phyloP scores from a whole-genome alignment of 1,139 yeast genomes.

The Protomyces arabidopsidicola region DNA sequence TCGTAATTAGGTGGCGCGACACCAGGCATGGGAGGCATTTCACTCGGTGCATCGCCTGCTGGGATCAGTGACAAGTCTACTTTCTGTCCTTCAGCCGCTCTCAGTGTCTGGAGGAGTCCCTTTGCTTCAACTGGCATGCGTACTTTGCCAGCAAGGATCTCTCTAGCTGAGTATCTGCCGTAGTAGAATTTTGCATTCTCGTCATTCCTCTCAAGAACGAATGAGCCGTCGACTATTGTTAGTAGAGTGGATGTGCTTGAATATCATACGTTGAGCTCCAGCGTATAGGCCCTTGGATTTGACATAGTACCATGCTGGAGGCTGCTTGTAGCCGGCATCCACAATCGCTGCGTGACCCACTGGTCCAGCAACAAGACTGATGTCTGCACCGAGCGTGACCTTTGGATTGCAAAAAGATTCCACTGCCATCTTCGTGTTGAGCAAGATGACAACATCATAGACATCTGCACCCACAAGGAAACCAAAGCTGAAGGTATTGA shows the following conservation, averaged over 20 bases:
- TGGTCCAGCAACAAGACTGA: conserved; percentile 21
- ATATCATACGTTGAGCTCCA: conserved; percentile 8
- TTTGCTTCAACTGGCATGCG: conserved; percentile 13
- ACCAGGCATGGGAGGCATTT: conserved; percentile 1
- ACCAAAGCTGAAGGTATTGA: conserved; percentile 24
- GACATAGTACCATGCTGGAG: conserved; percentile 24
- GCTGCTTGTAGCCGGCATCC: conserved; percentile 18
- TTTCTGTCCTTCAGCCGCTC: conserved; percentile 13
- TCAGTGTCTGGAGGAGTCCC: conserved; percentile 15
- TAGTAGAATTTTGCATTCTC: conserved; percentile 23
- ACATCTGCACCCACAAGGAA: conserved; percentile 21
- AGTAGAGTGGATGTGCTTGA: neutral
- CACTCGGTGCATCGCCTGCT: conserved; percentile 20
- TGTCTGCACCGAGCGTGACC: conserved; percentile 18
- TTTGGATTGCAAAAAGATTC: conserved; percentile 16
- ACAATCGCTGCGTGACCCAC: conserved; percentile 9
- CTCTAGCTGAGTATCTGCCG: conserved; percentile 4
- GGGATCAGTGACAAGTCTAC: conserved; percentile 18
- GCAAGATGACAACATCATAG: conserved; percentile 23
- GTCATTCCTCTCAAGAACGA: conserved; percentile 18
- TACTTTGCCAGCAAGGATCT: conserved; percentile 11
- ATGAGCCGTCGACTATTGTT: conserved; percentile 18
- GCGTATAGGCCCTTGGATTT: conserved; percentile 26
- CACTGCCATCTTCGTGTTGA: conserved; percentile 16
- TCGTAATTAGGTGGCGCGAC: conserved; percentile 17